Evolutionary conservation across 176 grass and related monocot species (phyloP), one percentile per base, ranked within the genome.

Genomic region (Poa pratensis): DNA sequence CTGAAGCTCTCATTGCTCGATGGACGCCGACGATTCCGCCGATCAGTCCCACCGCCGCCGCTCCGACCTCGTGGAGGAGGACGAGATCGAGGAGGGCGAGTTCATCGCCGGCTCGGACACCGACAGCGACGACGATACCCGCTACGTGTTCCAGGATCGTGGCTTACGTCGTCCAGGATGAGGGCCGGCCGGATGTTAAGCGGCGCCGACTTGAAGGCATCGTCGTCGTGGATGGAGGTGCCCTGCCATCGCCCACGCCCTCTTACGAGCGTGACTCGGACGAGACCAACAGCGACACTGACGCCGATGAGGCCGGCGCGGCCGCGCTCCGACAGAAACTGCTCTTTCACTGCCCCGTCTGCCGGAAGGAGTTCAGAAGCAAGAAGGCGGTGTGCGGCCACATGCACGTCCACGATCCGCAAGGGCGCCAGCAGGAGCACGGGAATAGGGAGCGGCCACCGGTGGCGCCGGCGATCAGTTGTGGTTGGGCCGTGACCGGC

Each of bases 41-140:
- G 35, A 82, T 18, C 50, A 42, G 15, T 1, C 34, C 59, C 11
- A 49, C 26, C 46, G 49, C 60, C 16, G 5, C 23, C 9, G 14
- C 62, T 13, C 8, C 27, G 75, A 26, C 18, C 20, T 26, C 37
- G 57, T 4, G 55, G 55, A 58, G 55, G 27, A 23, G 0, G 27
- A 28, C 1, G 76, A 57, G 24, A 43, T 76, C 13, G 79, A 86
- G 3, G 88, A 83, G 54, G 88, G 84, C 34, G 84, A 86, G 79
- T 73, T 37, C 48, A 55, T 65, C n/a, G 19, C 48, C 5, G 65
- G n/a, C 17, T 72, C 51, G 1, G 79, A 87, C 22, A 52, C 62
- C 22, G 23, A 74, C 32, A 32, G 32, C 49, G 61, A 23, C 2
- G 83, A 35, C 11, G 17, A 1, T 55, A 2, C 1, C 17, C 27